A percentile compares a stretch with the other conserved stretches of the same genome.
These are phyloP conservation scores for Punica granatum DNA, from an alignment of 345 rosid species.

Conservation along the genomic window DNA sequence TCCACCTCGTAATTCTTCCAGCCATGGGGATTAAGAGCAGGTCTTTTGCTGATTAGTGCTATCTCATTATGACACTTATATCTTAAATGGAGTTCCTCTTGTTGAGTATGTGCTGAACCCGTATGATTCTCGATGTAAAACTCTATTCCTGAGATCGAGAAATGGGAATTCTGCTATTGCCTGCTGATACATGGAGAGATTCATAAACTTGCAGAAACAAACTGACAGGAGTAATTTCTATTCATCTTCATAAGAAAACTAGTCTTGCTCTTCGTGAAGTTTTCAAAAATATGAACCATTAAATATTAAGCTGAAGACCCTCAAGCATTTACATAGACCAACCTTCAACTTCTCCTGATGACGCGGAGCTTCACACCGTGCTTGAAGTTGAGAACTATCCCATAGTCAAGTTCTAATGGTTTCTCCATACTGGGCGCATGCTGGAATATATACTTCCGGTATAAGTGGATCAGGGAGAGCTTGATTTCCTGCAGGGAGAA, in stretches of 20 bases:
- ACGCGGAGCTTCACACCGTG: slow-evolving; percentile 69
- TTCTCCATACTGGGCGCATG: slow-evolving; percentile 79
- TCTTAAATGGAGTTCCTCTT: neutral
- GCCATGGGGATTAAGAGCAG: neutral
- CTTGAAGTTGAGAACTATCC: slow-evolving; percentile 81
- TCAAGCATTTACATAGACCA: neutral
- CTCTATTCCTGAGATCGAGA: neutral
- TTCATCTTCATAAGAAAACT: too few relatives aligned
- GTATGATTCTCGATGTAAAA: neutral
- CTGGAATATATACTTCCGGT: slow-evolving; percentile 51
- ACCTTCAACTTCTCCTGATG: slow-evolving; percentile 27
- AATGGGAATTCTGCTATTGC: too few relatives aligned
- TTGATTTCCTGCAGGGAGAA: slow-evolving; percentile 74
- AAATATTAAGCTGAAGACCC: too few relatives aligned
- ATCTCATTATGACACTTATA: neutral
- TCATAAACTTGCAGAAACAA: too few relatives aligned
- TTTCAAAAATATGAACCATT: too few relatives aligned
- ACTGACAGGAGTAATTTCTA: too few relatives aligned
- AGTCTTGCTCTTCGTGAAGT: too few relatives aligned
- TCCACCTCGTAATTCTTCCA: slow-evolving; percentile 23
- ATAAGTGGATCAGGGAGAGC: slow-evolving; percentile 63
- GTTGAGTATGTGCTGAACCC: neutral
- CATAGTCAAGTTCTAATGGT: slow-evolving; percentile 67
- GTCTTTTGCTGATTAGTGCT: neutral
- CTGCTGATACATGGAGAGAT: too few relatives aligned